Evolutionary conservation across 192 early-diverging fungal genomes (phyloP), one percentile per base, ranked within the genome.

Genomic region (Haplosporangium gracile): DNA sequence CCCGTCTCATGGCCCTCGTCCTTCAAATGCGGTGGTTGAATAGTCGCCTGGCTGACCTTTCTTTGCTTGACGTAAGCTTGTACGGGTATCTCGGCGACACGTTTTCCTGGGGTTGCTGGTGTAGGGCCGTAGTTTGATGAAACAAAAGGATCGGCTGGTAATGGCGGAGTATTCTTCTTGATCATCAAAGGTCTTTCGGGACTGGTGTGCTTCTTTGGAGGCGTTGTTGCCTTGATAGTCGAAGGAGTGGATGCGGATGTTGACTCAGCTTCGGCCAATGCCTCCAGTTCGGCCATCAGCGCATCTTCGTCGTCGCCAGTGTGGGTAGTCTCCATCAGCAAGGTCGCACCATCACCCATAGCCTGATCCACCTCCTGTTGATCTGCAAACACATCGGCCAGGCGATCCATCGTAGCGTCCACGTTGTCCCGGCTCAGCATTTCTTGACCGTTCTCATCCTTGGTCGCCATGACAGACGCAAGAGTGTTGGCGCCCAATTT

Each of bases 291-390:
- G 0, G 84, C 84, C 70, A 86, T 81, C 4, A 86, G 38, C 3
- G 77, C 79, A 47, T 86, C 79, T 24, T 86, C 83, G 42, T 81
- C 79, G 9, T 75, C 83, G 20, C 70, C 70, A 13, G 84, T 36
- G 5, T 47, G 36, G 49, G 40, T 72, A 29, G 40, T 63, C 40
- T 77, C 82, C 7, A 82, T 32, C 20, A 90, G 68, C 18, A 73
- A 55, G 1, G 83, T 76, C n/a, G 87, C 81, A 13, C 90, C 89
- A 7, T 68, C 47, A 22, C 74, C 83, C 71, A 95, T 88, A 0
- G 92, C 93, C 36, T 91, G 77, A 20, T 95, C 94, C 32, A 94
- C 90, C 74, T 94, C 92, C 32, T 88, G 73, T 39, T 95, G 93
- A 74, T 93, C 93, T 26, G 91, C 91, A 51, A 95, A 87, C 0